Evolutionary conservation across 176 grass and related monocot species (phyloP).

Genomic region (Canna indica): DNA sequence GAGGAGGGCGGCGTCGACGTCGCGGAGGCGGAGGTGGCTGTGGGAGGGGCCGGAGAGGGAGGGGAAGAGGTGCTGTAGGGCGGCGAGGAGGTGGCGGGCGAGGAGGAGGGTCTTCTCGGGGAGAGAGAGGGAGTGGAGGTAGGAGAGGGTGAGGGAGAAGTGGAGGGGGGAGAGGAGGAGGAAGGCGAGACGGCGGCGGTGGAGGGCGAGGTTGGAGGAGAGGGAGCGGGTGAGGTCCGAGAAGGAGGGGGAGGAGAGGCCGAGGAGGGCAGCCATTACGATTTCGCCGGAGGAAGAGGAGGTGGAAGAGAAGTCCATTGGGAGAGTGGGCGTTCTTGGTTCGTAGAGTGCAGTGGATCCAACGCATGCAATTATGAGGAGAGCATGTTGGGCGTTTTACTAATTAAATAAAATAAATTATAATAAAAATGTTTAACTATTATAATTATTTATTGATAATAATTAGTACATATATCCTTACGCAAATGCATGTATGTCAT

Average conservation of each 20-base stretch:
- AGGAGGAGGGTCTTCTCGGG: constrained; percentile 54
- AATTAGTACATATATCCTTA: too few relatives aligned
- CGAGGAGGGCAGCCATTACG: constrained; percentile 54
- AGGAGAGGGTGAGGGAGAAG: constrained; percentile 55
- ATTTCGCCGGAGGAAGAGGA: constrained; percentile 38
- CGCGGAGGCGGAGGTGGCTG: constrained; percentile 29
- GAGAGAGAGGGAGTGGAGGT: constrained; percentile 52
- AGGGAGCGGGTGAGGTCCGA: constrained; percentile 31
- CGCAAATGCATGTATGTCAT: too few relatives aligned
- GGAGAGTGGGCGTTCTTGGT: too few relatives aligned
- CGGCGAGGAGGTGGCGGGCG: constrained; percentile 62
- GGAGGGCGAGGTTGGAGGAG: constrained; percentile 32
- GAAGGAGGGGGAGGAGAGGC: constrained; percentile 28
- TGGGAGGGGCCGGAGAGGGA: constrained; percentile 23
- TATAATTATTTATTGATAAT: too few relatives aligned
- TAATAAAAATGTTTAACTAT: too few relatives aligned
- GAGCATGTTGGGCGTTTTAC: neutral
- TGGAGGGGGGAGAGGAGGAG: constrained; percentile 69
- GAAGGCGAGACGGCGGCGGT: constrained; percentile 61
- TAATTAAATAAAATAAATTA: neutral
- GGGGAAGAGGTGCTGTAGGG: constrained; percentile 48
- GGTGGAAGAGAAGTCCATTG: constrained; percentile 30
- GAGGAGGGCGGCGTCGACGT: constrained; percentile 64
- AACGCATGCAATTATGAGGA: neutral
- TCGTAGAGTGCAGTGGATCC: too few relatives aligned